Base-by-base conservation (phyloP, 257 asterid genomes). In the Primulina huaijiensis region DNA sequence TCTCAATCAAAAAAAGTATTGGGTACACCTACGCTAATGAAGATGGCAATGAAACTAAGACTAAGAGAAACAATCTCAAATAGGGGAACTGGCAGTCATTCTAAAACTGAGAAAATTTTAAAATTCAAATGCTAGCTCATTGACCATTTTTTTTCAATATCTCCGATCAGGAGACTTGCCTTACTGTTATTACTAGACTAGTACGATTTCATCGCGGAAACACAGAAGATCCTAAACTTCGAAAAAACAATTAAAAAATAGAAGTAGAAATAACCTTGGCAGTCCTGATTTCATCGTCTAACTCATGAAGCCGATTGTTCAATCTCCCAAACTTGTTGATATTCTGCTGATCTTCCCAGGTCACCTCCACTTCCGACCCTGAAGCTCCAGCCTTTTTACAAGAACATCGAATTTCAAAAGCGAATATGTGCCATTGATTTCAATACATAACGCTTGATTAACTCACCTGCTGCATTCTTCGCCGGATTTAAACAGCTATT, bases 281-380 rank as follows among this genome's bases (percentile, higher is more conserved):
- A 29, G 70, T 66, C 81, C 89, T 89, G 85, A 91, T 88, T 79
- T 94, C 97, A 67, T 94, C 99, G 16, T 91, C 92, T 34, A 94
- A 87, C 61, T 91, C 97, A 73, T 94, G 99, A 55, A 89, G 85
- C 59, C 96, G 88, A 38, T 88, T 94, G 80, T 94, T 94, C 65
- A 94, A 79, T 79, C 96, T 80, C 33, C 96, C 91, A 58, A 94
- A 94, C 74, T 91, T 86, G 81, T 91, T 94, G 78, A 94, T 94
- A 57, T 90, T 94, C 85, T 87, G 97, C 80, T 94, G 99, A 80
- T 94, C 99, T 67, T 84, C 95, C 99, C 97, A 94, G 10, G 96
- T 94, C 74, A 94, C 97, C 77, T 89, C 96, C 31, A 80, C 43
- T 7, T 86, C 97, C 14, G 96, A 88, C 43, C 83, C 90, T 56